Evolutionary conservation across 2,329 filamentous ascomycete species (phyloP).

Genomic region (Dactylonectria macrodidyma): DNA sequence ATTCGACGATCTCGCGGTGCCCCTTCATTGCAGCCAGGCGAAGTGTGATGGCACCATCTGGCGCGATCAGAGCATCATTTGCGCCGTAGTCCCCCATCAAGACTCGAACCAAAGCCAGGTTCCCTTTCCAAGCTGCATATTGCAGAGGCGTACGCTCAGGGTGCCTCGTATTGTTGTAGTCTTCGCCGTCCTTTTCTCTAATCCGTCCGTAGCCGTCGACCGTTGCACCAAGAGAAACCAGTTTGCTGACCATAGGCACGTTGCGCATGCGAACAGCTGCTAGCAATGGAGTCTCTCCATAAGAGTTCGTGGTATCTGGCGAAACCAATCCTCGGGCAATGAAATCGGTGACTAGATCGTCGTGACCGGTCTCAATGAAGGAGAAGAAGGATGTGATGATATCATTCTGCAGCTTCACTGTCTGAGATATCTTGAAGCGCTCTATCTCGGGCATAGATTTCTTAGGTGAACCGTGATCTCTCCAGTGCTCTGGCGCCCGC

Average conservation of each 20-base stretch:
- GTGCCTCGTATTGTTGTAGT: too few species aligned
- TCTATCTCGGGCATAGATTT: too few species aligned
- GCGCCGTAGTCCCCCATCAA: background rate
- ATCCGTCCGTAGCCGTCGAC: background rate
- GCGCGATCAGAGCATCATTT: background rate
- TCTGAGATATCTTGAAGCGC: too few species aligned
- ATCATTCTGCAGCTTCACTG: background rate
- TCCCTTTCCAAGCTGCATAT: background rate
- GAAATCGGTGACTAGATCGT: background rate
- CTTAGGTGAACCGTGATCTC: too few species aligned
- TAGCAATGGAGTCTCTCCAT: background rate
- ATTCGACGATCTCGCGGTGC: background rate
- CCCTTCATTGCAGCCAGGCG: background rate
- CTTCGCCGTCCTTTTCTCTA: background rate
- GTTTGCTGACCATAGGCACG: background rate
- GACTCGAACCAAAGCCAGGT: background rate
- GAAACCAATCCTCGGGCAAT: background rate
- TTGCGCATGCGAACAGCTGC: background rate
- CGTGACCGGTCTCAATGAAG: background rate
- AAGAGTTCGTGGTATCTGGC: background rate
- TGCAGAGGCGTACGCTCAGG: background rate
- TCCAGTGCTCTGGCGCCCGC: too few species aligned
- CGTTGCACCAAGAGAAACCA: background rate
- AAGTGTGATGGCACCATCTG: background rate
- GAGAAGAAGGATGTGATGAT: background rate